A percentile compares a stretch with the other conserved stretches of the same genome.
phyloP scores from a whole-genome alignment of 108 stramenopile species.

The Cyclotella atomus region DNA sequence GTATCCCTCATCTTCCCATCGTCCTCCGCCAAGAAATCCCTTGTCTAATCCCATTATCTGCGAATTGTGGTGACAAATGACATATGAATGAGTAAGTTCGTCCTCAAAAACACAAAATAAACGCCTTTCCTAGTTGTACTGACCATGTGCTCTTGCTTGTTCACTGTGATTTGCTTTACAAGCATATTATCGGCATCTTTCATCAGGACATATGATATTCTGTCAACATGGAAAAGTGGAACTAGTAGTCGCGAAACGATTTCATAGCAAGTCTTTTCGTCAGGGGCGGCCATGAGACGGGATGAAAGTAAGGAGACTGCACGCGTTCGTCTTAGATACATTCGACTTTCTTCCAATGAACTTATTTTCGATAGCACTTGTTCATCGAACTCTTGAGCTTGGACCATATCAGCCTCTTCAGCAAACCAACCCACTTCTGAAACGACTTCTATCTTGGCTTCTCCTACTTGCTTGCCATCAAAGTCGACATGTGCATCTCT shows the following conservation, averaged over 20 bases:
- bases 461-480: neutral
- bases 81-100: no score
- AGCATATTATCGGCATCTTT: constrained; percentile 36
- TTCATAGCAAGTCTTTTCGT: constrained; percentile 41
- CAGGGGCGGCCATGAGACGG: constrained; percentile 41
- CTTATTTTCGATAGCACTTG: constrained; percentile 28
- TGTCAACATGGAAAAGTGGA: constrained; percentile 38
- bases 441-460: constrained; percentile 23
- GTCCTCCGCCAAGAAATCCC: neutral
- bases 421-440: constrained; percentile 20
- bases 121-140: no score
- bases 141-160: constrained; percentile 12
- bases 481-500: neutral
- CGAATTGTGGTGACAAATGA: no score
- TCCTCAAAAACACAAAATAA: no score
- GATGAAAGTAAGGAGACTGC: constrained; percentile 24
- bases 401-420: no score
- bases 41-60: constrained; percentile 25
- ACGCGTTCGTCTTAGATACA: constrained; percentile 32
- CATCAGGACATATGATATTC: constrained; percentile 28
- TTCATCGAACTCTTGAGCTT: constrained; percentile 30
- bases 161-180: constrained; percentile 24
- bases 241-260: constrained; percentile 26
- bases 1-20: constrained; percentile 9
- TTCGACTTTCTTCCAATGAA: constrained; percentile 25